These are phyloP conservation scores for Leccinum imitatum DNA, from an alignment of 768 basidiomycete genomes.

Conservation along the genomic window DNA sequence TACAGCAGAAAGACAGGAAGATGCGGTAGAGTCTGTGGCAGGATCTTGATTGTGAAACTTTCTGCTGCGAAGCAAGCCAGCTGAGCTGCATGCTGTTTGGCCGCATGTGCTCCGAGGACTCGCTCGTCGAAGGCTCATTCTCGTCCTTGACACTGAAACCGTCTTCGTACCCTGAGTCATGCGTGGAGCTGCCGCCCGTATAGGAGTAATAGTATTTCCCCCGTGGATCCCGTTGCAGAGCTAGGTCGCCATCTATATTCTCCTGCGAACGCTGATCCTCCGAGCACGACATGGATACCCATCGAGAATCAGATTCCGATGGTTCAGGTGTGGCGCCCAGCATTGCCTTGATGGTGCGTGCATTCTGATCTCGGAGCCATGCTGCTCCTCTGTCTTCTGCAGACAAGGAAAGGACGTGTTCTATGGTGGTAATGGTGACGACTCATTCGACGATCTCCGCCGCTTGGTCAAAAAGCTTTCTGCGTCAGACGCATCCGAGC, in stretches of 20 bases:
- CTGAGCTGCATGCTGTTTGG: constrained; percentile 66
- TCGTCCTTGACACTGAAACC: constrained; percentile 36
- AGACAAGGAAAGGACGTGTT: constrained; percentile 40
- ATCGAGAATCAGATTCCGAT: constrained; percentile 54
- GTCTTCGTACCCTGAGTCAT: constrained; percentile 57
- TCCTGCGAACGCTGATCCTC: constrained; percentile 38
- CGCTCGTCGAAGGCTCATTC: constrained; percentile 23
- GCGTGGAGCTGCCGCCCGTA: constrained; percentile 46
- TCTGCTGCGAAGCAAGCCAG: constrained; percentile 61
- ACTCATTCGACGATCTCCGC: constrained; percentile 62
- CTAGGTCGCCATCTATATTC: constrained; percentile 57
- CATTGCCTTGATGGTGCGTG: constrained; percentile 61
- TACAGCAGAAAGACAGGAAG: constrained; percentile 78
- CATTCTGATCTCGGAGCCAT: constrained; percentile 83
- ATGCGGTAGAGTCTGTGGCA: constrained; percentile 10
- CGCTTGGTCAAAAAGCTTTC: constrained; percentile 66
- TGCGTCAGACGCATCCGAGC: constrained; percentile 54
- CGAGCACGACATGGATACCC: constrained; percentile 34
- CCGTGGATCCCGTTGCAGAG: constrained; percentile 60
- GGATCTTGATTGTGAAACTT: constrained; percentile 24
- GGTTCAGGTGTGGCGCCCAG: constrained; percentile 57
- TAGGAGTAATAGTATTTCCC: constrained; percentile 82
- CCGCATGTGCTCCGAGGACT: constrained; percentile 40
- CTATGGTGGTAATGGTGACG: constrained; percentile 49
- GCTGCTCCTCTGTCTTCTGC: constrained; percentile 68